Percentiles rank a stretch among this genome's conserved stretches.
phyloP scores from a whole-genome alignment of 2,329 filamentous ascomycete species.

The Apiospora phragmitis region DNA sequence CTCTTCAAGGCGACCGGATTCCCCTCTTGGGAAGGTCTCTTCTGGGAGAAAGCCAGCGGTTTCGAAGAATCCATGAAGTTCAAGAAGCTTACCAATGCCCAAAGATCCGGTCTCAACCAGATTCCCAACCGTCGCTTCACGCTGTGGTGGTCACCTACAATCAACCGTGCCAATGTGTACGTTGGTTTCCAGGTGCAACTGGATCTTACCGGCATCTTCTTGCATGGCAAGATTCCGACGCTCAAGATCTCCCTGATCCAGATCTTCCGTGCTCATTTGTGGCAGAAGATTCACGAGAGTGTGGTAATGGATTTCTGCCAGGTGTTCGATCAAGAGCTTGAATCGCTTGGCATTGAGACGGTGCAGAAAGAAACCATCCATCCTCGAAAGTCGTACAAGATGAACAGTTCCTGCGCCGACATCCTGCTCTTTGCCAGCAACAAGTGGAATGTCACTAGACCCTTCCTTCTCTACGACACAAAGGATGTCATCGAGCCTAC shows the following conservation, averaged over 20 bases:
- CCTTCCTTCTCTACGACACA: conserved; percentile 90
- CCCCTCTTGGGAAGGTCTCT: conserved; percentile 91
- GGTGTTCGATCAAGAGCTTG: conserved; percentile 95
- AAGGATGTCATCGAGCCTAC: conserved; percentile 94
- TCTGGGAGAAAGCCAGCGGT: conserved; percentile 70
- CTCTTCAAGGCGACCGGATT: conserved; percentile 97
- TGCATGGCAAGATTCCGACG: conserved; percentile 98
- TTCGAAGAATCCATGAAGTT: conserved; percentile 82
- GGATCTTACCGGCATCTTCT: conserved; percentile 96
- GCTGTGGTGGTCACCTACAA: conserved; percentile 93
- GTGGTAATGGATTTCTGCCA: conserved; percentile 88
- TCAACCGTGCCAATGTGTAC: conserved; percentile 95
- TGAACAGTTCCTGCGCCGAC: conserved; percentile 99
- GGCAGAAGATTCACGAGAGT: conserved; percentile 98
- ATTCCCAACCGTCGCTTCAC: conserved; percentile 99
- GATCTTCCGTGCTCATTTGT: conserved; percentile 98
- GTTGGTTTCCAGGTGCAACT: conserved; percentile 99
- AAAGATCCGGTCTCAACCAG: conserved; percentile 94
- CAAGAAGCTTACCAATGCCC: conserved; percentile 97
- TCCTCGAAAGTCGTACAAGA: conserved; percentile 99
- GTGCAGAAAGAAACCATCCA: conserved; percentile 99
- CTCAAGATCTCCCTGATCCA: conserved; percentile 98
- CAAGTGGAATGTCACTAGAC: conserved; percentile 97
- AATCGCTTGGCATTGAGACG: conserved; percentile 93
- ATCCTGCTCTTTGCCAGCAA: conserved; percentile 95